Conservation (phyloP, 192 early-diverging fungal genomes). For the Gonapodya sp. region DNA sequence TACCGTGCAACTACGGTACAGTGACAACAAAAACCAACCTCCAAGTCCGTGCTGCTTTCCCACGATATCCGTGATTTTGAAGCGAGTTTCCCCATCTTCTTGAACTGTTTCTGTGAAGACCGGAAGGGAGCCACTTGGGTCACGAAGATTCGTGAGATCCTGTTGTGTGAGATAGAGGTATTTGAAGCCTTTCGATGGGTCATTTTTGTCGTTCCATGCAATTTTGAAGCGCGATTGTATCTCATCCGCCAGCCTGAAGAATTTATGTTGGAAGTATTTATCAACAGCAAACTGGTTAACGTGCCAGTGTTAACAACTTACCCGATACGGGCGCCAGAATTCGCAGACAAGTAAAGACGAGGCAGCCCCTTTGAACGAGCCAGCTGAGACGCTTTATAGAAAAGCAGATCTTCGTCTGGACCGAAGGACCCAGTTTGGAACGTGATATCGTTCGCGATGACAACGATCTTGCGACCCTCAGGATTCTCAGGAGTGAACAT, state of each 20-base stretch:
- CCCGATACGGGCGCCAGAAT: conserved; percentile 97
- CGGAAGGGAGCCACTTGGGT: conserved; percentile 12
- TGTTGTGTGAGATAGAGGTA: conserved; percentile 81
- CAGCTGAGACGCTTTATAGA: conserved; percentile 83
- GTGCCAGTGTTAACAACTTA: too few species aligned
- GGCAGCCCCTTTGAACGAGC: conserved; percentile 80
- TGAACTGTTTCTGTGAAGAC: conserved; percentile 60
- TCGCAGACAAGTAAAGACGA: conserved; percentile 91
- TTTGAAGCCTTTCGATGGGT: conserved; percentile 81
- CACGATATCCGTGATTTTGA: conserved; percentile 80
- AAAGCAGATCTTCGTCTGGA: conserved; percentile 81
- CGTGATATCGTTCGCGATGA: conserved; percentile 98
- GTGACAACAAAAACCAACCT: not conserved
- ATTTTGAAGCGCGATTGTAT: conserved; percentile 74
- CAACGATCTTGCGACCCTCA: conserved; percentile 72
- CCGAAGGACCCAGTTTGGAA: conserved; percentile 96
- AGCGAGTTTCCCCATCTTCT: conserved; percentile 65
- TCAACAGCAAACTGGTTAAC: too few species aligned
- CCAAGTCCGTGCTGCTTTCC: conserved; percentile 70
- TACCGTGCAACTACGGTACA: not conserved
- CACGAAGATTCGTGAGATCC: conserved; percentile 22
- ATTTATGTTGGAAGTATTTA: too few species aligned
- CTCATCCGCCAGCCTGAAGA: conserved; percentile 80
- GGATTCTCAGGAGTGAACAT: conserved; percentile 91
- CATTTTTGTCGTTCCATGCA: conserved; percentile 70